Evolutionary conservation across 495 filamentous ascomycete genomes (phyloP), one percentile per base, ranked within the genome.

Genomic region (Talaromyces trachyspermus): DNA sequence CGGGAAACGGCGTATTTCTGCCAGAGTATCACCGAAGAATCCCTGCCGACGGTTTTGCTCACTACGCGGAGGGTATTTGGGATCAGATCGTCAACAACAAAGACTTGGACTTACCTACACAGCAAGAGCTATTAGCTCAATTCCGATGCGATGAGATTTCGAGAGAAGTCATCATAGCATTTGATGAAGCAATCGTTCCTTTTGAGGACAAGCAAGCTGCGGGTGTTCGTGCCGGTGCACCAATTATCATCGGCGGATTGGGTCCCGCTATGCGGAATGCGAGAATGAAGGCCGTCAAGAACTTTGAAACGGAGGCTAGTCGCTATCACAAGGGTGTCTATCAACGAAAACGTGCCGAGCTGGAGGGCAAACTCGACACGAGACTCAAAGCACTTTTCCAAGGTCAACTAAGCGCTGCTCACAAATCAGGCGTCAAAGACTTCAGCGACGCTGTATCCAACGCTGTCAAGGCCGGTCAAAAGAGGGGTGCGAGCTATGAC

Each of bases 11-110:
- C 1, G 77, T 98, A 2, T 94, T 98, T 65, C 64, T 95, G 26
- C 85, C 92, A 11, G 88, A 95, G 53, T 98, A 98, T 60, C 92
- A 98, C 68, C 77, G 92, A 48, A 76, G 94, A 45, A 96, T 98
- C 47, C 92, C 92, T 30, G 92, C 92, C 8, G 92, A 98, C 61
- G 92, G 92, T 4, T 91, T 96, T 62, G 82, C 91, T 3, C 74
- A 86, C 43, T 98, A 97, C 59, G 90, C 92, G 7, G 81, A 89
- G 56, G 86, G 89, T 29, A 80, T 98, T 12, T 98, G 92, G 92
- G 88, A 95, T 60, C 92, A 96, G 64, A 98, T 98, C 55, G 88
- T 95, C 55, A 86, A 89, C 66, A 98, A 98, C 68, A 98, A 98
- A 66, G 92, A 98, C 56, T 71, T 98, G 50, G 92, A 98, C 69